Evolutionary conservation across 139 green algal species (phyloP), one percentile per base, ranked within the genome.

Genomic region (Deuterostichococcus epilithicus): DNA sequence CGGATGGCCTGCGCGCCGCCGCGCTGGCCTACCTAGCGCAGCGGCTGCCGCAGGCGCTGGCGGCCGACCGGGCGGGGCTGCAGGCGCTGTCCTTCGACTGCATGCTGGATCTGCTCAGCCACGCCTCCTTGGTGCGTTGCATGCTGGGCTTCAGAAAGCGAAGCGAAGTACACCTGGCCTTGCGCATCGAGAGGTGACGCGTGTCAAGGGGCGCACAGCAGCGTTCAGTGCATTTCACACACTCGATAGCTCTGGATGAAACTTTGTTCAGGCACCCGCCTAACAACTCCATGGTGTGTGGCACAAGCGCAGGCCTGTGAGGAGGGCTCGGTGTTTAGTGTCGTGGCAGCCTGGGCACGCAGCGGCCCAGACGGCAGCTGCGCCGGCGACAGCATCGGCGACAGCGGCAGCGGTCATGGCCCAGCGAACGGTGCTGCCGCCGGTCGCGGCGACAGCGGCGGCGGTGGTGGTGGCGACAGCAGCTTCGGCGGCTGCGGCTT

Each of bases 281-380:
- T n/a, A n/a, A n/a, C n/a, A n/a, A n/a, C n/a, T n/a, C n/a, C n/a
- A n/a, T n/a, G n/a, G n/a, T n/a, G n/a, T n/a, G n/a, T n/a, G n/a
- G n/a, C n/a, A n/a, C n/a, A n/a, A n/a, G n/a, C 77, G 82, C 82
- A 86, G 82, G 78, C 52, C 26, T 89, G 84, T 65, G 38, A 69
- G 1, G 89, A 94, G 78, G 76, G 76, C 45, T 42, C 36, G 15
- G 60, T 90, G 32, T 90, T 88, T 72, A 68, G 84, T 18, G 79
- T 72, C 2, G 73, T 80, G 26, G 35, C 76, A 32, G n/a, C 33
- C 15, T 86, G 84, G 84, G 78, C 75, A 15, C 23, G 10, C 26
- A 30, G 5, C 34, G 8, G 59, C 18, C 44, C 8, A 22, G 15
- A 69, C 25, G 13, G 28, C 44, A n/a, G 70, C 66, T n/a, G 69